Conservation (phyloP, 78 protist species). For the Dictyostelium purpureum region DNA sequence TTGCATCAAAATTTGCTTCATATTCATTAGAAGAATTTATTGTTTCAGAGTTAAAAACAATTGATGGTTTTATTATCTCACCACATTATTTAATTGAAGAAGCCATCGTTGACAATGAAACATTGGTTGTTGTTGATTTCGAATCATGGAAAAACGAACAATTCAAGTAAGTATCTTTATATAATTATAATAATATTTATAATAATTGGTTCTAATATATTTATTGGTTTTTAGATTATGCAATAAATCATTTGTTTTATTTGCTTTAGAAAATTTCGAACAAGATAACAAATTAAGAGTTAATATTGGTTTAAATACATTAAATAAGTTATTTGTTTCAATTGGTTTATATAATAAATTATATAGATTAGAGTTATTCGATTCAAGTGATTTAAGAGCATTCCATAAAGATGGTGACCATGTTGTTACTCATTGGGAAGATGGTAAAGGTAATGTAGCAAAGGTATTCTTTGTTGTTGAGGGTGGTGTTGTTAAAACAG, state of each 20-base stretch:
- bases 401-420: conserved; percentile 58
- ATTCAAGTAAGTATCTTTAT: conserved; percentile 31
- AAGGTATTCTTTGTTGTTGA: conserved; percentile 23
- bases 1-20: conserved; percentile 20
- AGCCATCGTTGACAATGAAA: conserved; percentile 13
- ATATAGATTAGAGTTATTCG: conserved; percentile 54
- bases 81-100: conserved; percentile 39
- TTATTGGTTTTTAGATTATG: conserved; percentile 25
- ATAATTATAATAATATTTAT: neutral
- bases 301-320: conserved; percentile 34
- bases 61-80: conserved; percentile 51
- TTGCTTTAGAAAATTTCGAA: conserved; percentile 14
- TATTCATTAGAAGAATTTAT: conserved; percentile 21
- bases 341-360: neutral
- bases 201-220: neutral
- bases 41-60: conserved; percentile 48
- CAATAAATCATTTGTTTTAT: neutral
- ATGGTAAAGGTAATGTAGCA: neutral
- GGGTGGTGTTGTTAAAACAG: neutral
- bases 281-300: neutral
- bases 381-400: conserved; percentile 17
- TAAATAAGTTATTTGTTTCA: conserved; percentile 36
- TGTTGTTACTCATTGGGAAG: conserved; percentile 31
- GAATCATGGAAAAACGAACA: conserved; percentile 68
- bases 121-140: conserved; percentile 26